phyloP scores from a whole-genome alignment of 495 filamentous ascomycete genomes.

The Aspergillus saccharolyticus region DNA sequence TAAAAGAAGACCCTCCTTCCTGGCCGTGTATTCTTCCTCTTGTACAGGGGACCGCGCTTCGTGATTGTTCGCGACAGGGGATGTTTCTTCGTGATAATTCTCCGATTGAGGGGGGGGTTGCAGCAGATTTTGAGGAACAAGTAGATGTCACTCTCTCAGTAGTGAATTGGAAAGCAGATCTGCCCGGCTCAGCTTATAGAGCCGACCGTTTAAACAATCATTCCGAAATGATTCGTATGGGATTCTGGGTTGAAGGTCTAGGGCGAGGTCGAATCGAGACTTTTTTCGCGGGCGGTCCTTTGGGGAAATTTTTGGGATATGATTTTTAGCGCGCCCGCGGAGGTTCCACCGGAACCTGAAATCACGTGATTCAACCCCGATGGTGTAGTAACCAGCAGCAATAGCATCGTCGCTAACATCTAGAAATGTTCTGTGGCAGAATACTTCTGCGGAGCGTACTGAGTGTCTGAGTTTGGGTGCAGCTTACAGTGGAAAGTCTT shows the following conservation, averaged over 20 bases:
- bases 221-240: conserved; percentile 18
- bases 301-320: conserved; percentile 19
- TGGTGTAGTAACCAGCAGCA: not conserved
- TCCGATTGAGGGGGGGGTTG: not conserved
- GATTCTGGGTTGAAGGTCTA: not conserved
- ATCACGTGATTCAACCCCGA: conserved; percentile 14
- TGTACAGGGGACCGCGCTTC: too few relatives aligned
- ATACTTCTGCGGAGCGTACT: too few relatives aligned
- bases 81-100: not conserved
- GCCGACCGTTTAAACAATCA: conserved; percentile 33
- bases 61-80: not conserved
- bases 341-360: conserved; percentile 13
- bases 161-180: conserved; percentile 7
- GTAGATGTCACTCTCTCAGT: not conserved
- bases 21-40: not conserved
- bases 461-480: too few relatives aligned
- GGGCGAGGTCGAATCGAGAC: conserved; percentile 18
- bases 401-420: not conserved
- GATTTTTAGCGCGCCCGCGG: conserved; percentile 24
- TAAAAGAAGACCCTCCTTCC: too few relatives aligned
- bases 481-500: too few relatives aligned
- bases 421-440: too few relatives aligned
- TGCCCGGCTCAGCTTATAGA: conserved; percentile 24
- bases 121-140: not conserved
- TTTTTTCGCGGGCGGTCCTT: conserved; percentile 12